Base-by-base conservation (phyloP, 352 stramenopile species). In the Phytophthora colocasiae region DNA sequence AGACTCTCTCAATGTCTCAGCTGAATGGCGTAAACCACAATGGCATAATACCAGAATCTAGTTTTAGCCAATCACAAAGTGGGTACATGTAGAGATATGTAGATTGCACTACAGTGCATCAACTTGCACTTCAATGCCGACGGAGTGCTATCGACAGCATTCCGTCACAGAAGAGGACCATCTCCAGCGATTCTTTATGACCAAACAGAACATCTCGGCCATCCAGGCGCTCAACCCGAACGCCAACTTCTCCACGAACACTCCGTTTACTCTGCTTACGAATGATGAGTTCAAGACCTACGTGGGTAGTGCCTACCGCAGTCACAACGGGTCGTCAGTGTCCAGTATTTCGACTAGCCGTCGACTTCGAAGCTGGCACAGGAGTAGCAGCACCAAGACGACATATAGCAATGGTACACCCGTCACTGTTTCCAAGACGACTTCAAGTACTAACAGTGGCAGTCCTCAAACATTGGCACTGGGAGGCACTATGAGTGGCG, bases 221-320 rank as follows among this genome's bases (percentile, higher is more conserved):
- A 58, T 80, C 15, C 56, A 80, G 40, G 34, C 65, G 29, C 39
- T 71, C 24, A 85, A 87, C 58, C 78, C 73, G 36, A 55, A 77
- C 45, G 81, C 77, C 26, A 68, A 71, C 26, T 89, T 89, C 60
- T 83, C 73, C 8, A 75, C 66, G 41, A 74, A 81, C 64, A 78
- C 78, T 12, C 77, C 76, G 27, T 90, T 90, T 72, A 77, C 77
- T 9, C 56, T 90, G 14, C 59, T 89, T 46, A 89, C 75, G 7
- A 68, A 77, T 27, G 72, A 85, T 6, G 79, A 90, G 58, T 89
- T 90, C 48, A 55, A 50, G 3, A 53, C 69, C 7, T 85, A 80
- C 24, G 65, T 83, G 50, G 50, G 51, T 12, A 71, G 73, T 6
- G 47, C 66, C 38, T 79, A 77, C 40, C 59, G 63, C 4, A 29